Conservation (phyloP, 78 protist species). For the Polysphondylium violaceum region DNA sequence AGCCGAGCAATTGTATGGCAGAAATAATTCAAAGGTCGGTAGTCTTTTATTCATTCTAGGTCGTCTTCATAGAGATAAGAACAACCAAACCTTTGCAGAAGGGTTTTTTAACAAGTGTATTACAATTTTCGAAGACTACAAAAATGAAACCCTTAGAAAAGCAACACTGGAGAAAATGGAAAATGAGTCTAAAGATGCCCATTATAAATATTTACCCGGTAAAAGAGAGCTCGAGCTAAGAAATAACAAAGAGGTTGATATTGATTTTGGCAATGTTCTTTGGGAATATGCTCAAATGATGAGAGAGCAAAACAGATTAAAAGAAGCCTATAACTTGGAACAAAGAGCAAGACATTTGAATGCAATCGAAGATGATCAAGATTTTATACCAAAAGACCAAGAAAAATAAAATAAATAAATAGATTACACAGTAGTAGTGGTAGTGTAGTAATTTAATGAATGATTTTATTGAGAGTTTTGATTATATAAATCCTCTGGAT, state of each 20-base stretch:
- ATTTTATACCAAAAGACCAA: not conserved
- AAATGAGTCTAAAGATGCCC: not conserved
- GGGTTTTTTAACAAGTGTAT: slow-evolving; percentile 73
- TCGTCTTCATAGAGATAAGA: slow-evolving; percentile 26
- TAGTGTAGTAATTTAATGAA: not conserved
- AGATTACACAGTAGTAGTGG: not conserved
- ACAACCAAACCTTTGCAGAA: slow-evolving; percentile 31
- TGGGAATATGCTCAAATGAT: slow-evolving; percentile 80
- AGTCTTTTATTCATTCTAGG: slow-evolving; percentile 34
- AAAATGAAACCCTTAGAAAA: slow-evolving; percentile 5
- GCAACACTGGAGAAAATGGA: not conserved
- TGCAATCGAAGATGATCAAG: slow-evolving; percentile 48
- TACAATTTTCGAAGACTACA: slow-evolving; percentile 59
- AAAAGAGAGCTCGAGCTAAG: slow-evolving; percentile 66
- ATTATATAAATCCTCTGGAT: slow-evolving; percentile 72
- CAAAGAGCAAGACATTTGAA: slow-evolving; percentile 59
- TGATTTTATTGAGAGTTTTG: slow-evolving; percentile 6
- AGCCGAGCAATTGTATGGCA: slow-evolving; percentile 21
- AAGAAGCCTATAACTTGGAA: slow-evolving; percentile 60
- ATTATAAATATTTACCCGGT: slow-evolving; percentile 10
- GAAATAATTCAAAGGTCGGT: slow-evolving; percentile 55
- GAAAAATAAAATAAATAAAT: not conserved
- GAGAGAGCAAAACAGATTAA: slow-evolving; percentile 37
- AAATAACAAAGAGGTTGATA: slow-evolving; percentile 56
- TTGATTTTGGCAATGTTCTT: slow-evolving; percentile 70